Percentiles rank a stretch among this genome's conserved stretches.
These are phyloP conservation scores for Macrophomina pseudophaseolina DNA, from an alignment of 2,329 filamentous ascomycete species.

Conservation along the genomic window DNA sequence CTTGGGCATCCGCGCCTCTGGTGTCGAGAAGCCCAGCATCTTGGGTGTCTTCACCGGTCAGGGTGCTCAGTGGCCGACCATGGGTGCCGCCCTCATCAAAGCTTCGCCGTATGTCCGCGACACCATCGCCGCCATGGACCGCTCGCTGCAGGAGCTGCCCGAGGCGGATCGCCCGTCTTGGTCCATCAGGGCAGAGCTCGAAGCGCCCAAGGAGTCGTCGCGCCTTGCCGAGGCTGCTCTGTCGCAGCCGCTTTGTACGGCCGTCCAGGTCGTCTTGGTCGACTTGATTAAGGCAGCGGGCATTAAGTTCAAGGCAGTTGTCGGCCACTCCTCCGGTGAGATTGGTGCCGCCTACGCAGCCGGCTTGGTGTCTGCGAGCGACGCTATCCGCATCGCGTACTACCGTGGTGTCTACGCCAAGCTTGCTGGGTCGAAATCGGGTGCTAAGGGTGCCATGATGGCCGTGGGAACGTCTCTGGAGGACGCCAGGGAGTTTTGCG, in stretches of 20 bases:
- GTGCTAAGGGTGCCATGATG: conserved; percentile 42
- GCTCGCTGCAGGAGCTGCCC: too few relatives aligned
- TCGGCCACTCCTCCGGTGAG: conserved; percentile 51
- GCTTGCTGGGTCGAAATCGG: conserved; percentile 1
- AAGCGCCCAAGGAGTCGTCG: not conserved
- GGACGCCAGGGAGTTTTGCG: conserved; percentile 26
- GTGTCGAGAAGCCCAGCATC: not conserved
- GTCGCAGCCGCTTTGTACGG: conserved; percentile 43
- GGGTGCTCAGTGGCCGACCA: conserved; percentile 35
- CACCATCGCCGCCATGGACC: too few relatives aligned
- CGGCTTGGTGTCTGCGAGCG: conserved; percentile 31
- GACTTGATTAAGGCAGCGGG: conserved; percentile 38
- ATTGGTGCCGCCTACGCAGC: conserved; percentile 47
- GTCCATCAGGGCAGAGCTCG: conserved; percentile 29
- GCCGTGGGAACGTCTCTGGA: conserved; percentile 31
- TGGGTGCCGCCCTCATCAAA: conserved; percentile 14
- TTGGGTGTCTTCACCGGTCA: conserved; percentile 39
- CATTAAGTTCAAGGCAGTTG: conserved; percentile 38
- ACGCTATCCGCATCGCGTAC: conserved; percentile 34
- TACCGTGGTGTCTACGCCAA: conserved; percentile 30
- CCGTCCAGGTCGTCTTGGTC: conserved; percentile 43
- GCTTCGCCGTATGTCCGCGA: too few relatives aligned
- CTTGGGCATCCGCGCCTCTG: too few relatives aligned
- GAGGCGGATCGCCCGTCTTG: conserved; percentile 24
- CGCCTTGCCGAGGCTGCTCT: conserved; percentile 32